Evolutionary conservation across 495 filamentous ascomycete species (phyloP), one percentile per base, ranked within the genome.

Genomic region (Penicillium longicatenatum): DNA sequence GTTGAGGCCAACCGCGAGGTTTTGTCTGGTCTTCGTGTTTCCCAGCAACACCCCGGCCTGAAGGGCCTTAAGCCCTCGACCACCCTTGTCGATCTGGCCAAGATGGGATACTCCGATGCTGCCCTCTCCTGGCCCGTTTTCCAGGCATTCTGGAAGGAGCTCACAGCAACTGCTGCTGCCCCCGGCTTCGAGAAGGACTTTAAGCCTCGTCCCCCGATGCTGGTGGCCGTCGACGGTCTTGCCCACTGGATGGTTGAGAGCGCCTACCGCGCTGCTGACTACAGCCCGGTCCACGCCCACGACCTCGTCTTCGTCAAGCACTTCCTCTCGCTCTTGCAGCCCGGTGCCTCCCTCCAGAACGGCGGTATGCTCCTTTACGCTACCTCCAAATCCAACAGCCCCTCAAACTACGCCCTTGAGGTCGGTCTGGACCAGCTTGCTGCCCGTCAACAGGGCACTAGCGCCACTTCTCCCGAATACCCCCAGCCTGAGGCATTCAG

Each of bases 81-180:
- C 62, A 82, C 86, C 4, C 83, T 98, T 6, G 74, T 82, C 54
- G 79, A 83, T 46, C 85, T 97, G 54, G 80, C 82, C 69, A 82
- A 82, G 59, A 73, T 87, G 19, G 93, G 91, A 57, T 79, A 83
- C 56, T 81, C 82, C 59, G 92, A 97, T 58, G 79, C 88, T 20
- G 86, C 90, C 46, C 70, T 86, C 68, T 84, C 93, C 41, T 93
- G 88, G 86, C 78, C 87, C 21, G 82, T 94, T 45, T 97, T 96
- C 79, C 82, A 86, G 62, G 86, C 89, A 11, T 75, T 98, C 19
- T 90, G 91, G 83, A 68, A 77, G 12, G 94, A 98, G 71, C 81
- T 98, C 31, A 87, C 79, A 1, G 73, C 77, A 2, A 87, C 81
- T 1, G 68, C 75, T 2, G 76, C 85, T 3, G 78, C 81, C 8